phyloP scores from a whole-genome alignment of 2,329 filamentous ascomycete species.

The Bipolaris gigantea region DNA sequence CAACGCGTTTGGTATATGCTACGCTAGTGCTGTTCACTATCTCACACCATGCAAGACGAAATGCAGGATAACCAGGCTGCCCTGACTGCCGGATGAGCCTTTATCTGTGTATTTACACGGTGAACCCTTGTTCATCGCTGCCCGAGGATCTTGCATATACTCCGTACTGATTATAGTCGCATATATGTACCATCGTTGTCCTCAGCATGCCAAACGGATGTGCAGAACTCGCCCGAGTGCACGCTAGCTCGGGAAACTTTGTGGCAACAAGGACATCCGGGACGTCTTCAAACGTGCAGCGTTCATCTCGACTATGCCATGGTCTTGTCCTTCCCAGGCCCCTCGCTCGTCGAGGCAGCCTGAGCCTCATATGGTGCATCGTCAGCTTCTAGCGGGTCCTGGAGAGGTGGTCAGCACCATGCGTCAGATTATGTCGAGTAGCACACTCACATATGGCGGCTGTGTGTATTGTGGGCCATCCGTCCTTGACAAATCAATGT shows the following conservation, averaged over 20 bases:
- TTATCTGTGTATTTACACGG: not conserved
- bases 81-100: not conserved
- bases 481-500: constrained; percentile 29
- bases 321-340: constrained; percentile 4
- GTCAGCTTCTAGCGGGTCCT: constrained; percentile 29
- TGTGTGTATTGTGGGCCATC: constrained; percentile 32
- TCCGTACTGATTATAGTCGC: not conserved
- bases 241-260: not conserved
- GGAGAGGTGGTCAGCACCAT: constrained; percentile 9
- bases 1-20: constrained; percentile 7
- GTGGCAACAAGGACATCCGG: not conserved
- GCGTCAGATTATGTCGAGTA: too few relatives aligned
- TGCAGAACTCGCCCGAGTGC: not conserved
- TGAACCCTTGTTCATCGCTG: too few relatives aligned
- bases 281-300: constrained; percentile 10
- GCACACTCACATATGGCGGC: constrained; percentile 28
- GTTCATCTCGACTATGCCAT: constrained; percentile 13
- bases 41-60: constrained; percentile 8
- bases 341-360: constrained; percentile 1
- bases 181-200: not conserved
- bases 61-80: not conserved
- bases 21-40: constrained; percentile 12
- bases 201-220: not conserved
- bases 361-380: constrained; percentile 7
- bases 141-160: too few relatives aligned